phyloP scores from a whole-genome alignment of 192 early-diverging fungal genomes.

The Dispira parvispora region DNA sequence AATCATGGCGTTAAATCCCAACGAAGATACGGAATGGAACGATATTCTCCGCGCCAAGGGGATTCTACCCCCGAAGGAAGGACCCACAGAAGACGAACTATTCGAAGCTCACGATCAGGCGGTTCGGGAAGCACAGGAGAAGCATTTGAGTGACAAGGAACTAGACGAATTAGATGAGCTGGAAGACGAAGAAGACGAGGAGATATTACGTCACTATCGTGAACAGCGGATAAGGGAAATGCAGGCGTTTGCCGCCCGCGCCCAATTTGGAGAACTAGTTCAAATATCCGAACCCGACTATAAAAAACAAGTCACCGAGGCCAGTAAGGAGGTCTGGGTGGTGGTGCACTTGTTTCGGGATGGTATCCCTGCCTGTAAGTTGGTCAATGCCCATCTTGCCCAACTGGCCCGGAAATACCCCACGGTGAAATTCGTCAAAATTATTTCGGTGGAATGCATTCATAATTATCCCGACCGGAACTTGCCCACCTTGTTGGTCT shows the following conservation, averaged over 20 bases:
- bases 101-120: constrained; percentile 51
- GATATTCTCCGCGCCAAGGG: constrained; percentile 84
- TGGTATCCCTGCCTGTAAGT: constrained; percentile 66
- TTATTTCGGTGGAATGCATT: constrained; percentile 84
- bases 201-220: constrained; percentile 60
- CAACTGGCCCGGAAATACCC: constrained; percentile 57
- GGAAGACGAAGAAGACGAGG: constrained; percentile 84
- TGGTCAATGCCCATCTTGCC: constrained; percentile 61
- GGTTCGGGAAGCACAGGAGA: constrained; percentile 36
- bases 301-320: constrained; percentile 72
- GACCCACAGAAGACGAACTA: constrained; percentile 49
- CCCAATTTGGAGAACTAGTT: constrained; percentile 68
- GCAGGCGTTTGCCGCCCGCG: constrained; percentile 42
- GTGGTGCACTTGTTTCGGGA: constrained; percentile 35
- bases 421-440: constrained; percentile 87
- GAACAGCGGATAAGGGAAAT: constrained; percentile 77
- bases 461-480: constrained; percentile 86
- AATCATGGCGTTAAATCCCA: constrained; percentile 28
- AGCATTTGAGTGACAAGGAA: constrained; percentile 41
- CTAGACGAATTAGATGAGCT: constrained; percentile 82
- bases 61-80: constrained; percentile 67
- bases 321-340: constrained; percentile 56
- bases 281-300: constrained; percentile 93
- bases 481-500: constrained; percentile 80
- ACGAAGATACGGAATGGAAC: constrained; percentile 76